Evolutionary conservation across 2,329 filamentous ascomycete genomes (phyloP).

Genomic region (Scolecobasidium constrictum): DNA sequence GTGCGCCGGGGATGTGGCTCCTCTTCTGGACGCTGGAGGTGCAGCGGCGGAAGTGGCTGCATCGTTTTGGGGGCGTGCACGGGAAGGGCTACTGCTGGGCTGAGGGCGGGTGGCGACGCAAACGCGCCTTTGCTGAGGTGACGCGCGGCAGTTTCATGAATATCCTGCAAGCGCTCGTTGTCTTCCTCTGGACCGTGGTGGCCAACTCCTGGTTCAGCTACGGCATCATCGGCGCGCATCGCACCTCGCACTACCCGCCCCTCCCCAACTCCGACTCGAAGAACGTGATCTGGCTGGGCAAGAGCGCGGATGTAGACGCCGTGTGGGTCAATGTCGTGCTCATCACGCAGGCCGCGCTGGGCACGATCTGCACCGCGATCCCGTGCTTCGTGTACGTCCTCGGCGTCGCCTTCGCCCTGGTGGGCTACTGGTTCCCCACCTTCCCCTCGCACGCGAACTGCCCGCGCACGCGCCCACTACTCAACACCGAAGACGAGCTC

Average conservation of each 20-base stretch:
- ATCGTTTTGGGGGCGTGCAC: background rate
- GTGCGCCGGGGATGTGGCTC: background rate
- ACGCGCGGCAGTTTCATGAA: background rate
- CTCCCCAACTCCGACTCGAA: background rate
- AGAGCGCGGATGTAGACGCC: background rate
- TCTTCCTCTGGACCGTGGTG: background rate
- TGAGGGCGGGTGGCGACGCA: too few relatives aligned
- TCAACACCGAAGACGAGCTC: background rate
- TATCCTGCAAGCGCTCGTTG: background rate
- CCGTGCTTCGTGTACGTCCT: background rate
- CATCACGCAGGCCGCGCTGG: background rate
- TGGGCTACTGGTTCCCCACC: background rate
- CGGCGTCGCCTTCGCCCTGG: background rate
- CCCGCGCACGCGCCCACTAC: too few relatives aligned
- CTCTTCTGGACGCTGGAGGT: slow-evolving; percentile 1
- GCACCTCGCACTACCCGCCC: background rate
- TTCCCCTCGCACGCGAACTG: too few relatives aligned
- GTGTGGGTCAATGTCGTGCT: background rate
- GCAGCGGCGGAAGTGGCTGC: background rate
- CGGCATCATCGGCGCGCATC: background rate
- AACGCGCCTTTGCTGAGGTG: background rate
- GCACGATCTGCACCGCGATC: background rate
- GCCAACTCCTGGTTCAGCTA: background rate
- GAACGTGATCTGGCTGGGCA: background rate
- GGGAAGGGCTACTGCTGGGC: too few relatives aligned